These are phyloP conservation scores for Lactarius psammicola DNA, from an alignment of 768 basidiomycete species.

Conservation along the genomic window DNA sequence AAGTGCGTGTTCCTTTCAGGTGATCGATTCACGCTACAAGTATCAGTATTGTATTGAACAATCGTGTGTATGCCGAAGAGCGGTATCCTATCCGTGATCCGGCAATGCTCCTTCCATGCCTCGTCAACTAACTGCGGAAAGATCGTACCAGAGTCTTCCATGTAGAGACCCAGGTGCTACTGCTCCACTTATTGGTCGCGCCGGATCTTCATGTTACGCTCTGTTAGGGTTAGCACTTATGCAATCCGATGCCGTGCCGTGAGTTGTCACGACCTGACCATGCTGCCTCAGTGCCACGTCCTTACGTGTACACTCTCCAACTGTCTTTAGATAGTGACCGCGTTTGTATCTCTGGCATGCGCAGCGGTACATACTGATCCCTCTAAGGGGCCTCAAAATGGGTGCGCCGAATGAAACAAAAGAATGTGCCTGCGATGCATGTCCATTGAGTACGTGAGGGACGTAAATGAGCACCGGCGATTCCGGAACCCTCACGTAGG, in stretches of 20 bases:
- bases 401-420: slow-evolving; percentile 71
- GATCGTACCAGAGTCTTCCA: slow-evolving; percentile 81
- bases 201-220: slow-evolving; percentile 61
- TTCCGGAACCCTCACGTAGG: slow-evolving; percentile 59
- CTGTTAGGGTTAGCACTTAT: slow-evolving; percentile 80
- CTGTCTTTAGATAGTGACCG: neutral
- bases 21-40: slow-evolving; percentile 6
- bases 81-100: neutral
- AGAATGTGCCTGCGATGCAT: slow-evolving; percentile 65
- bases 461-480: slow-evolving; percentile 75
- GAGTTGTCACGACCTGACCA: neutral
- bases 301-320: neutral
- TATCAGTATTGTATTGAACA: slow-evolving; percentile 25
- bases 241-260: slow-evolving; percentile 48
- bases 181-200: slow-evolving; percentile 61
- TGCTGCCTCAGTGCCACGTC: neutral
- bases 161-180: slow-evolving; percentile 59
- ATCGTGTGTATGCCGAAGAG: neutral
- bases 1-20: slow-evolving; percentile 63
- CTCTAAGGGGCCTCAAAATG: slow-evolving; percentile 50
- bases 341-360: neutral
- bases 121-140: slow-evolving; percentile 38
- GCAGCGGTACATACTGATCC: slow-evolving; percentile 27
- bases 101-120: slow-evolving; percentile 31
- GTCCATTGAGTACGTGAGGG: slow-evolving; percentile 73